Evolutionary conservation across 2,329 filamentous ascomycete species (phyloP).

Genomic region (Bipolaris cookei): DNA sequence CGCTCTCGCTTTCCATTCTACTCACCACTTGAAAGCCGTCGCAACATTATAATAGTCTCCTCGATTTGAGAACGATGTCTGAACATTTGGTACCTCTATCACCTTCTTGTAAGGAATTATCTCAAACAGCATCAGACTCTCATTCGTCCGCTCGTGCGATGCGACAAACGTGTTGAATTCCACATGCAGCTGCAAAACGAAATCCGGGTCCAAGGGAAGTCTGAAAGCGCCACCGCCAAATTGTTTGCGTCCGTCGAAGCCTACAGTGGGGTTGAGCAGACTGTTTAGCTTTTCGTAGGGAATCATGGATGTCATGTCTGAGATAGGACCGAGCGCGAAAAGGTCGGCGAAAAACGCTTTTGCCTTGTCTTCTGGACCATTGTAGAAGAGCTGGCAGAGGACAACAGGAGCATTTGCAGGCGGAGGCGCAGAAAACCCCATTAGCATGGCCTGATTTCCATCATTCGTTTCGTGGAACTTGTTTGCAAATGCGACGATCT

Average conservation of each 20-base stretch:
- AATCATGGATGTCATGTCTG: conserved; percentile 33
- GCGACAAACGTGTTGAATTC: conserved; percentile 39
- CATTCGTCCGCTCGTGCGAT: conserved; percentile 27
- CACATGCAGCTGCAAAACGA: conserved; percentile 33
- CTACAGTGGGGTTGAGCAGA: conserved; percentile 36
- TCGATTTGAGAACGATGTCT: conserved; percentile 37
- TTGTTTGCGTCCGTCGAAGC: conserved; percentile 48
- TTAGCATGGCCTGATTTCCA: conserved; percentile 38
- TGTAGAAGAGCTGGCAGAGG: conserved; percentile 44
- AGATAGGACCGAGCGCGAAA: conserved; percentile 34
- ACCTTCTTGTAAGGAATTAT: conserved; percentile 37
- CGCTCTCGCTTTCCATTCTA: background rate
- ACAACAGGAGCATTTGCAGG: conserved; percentile 39
- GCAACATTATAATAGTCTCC: conserved; percentile 46
- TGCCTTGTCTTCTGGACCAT: conserved; percentile 42
- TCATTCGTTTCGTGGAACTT: conserved; percentile 38
- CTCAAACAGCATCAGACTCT: conserved; percentile 42
- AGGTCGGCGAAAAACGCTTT: conserved; percentile 36
- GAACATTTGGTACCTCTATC: conserved; percentile 30
- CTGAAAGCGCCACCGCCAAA: conserved; percentile 49
- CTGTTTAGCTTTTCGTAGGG: conserved; percentile 46
- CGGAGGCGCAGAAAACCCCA: conserved; percentile 38
- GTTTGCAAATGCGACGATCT: conserved; percentile 40
- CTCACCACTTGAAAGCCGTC: conserved; percentile 41
- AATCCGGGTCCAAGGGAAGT: conserved; percentile 34